Conservation (phyloP, 352 stramenopile genomes). For the Pythium volutum region DNA sequence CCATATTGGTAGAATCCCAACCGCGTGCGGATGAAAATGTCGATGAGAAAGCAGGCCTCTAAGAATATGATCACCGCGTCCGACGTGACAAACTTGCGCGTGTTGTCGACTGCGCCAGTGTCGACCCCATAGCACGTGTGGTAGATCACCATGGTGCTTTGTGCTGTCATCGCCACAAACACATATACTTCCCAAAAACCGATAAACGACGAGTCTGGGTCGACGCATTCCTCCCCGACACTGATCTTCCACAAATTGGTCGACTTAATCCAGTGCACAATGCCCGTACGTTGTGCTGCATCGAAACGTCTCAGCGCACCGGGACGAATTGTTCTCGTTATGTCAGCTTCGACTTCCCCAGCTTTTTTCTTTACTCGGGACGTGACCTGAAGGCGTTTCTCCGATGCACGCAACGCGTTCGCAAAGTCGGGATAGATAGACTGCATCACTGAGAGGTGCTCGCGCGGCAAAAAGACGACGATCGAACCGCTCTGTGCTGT, state of each 20-base stretch:
- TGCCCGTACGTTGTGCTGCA: not conserved
- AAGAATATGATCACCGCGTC: conserved; percentile 39
- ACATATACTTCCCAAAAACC: conserved; percentile 61
- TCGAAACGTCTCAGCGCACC: not conserved
- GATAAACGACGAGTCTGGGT: conserved; percentile 49
- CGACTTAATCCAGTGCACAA: not conserved
- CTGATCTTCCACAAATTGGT: conserved; percentile 11
- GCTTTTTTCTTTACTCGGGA: conserved; percentile 28
- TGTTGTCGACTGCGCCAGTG: conserved; percentile 18
- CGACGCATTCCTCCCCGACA: conserved; percentile 26
- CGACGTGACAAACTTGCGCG: conserved; percentile 18
- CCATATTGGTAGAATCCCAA: conserved; percentile 65
- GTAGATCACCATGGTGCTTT: conserved; percentile 47
- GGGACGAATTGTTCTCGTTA: conserved; percentile 11
- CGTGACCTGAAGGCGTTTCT: conserved; percentile 26
- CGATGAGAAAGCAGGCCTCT: conserved; percentile 46
- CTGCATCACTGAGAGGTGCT: conserved; percentile 53
- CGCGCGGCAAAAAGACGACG: conserved; percentile 34
- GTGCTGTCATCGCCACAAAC: conserved; percentile 46
- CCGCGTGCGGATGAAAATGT: conserved; percentile 50
- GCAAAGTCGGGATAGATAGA: conserved; percentile 34
- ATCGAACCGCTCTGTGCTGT: conserved; percentile 33
- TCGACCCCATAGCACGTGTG: conserved; percentile 44
- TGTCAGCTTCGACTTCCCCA: conserved; percentile 28
- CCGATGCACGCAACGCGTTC: conserved; percentile 47